Evolutionary conservation across 2,329 filamentous ascomycete genomes (phyloP).

Genomic region (Alternaria panax): DNA sequence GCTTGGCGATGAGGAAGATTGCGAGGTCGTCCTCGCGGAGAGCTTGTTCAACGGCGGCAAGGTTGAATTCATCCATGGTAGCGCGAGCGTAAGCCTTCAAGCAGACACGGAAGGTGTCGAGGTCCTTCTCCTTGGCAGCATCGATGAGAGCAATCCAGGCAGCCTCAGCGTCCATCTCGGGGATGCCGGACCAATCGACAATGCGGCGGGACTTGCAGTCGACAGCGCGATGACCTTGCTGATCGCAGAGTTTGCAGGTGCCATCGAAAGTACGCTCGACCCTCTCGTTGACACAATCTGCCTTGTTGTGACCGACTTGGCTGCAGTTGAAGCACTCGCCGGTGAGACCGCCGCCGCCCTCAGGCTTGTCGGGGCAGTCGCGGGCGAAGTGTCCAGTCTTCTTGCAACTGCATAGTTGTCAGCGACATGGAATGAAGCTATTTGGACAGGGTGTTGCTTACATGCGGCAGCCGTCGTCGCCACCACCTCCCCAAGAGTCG

Average conservation of each 20-base stretch:
- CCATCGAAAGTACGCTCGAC: constrained; percentile 62
- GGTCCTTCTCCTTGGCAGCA: constrained; percentile 58
- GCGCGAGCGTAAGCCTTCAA: constrained; percentile 61
- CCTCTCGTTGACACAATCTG: constrained; percentile 66
- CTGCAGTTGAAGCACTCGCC: constrained; percentile 68
- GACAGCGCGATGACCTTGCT: constrained; percentile 55
- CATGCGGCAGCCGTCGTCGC: constrained; percentile 51
- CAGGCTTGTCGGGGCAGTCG: constrained; percentile 57
- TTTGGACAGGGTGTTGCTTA: constrained; percentile 35
- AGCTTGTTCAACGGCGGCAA: constrained; percentile 59
- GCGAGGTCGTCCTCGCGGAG: constrained; percentile 58
- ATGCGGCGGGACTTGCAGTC: constrained; percentile 56
- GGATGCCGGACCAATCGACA: constrained; percentile 49
- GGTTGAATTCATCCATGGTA: constrained; percentile 44
- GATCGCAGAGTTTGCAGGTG: constrained; percentile 65
- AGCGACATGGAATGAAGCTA: constrained; percentile 26
- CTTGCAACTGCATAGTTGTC: constrained; percentile 50
- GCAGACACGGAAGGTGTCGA: constrained; percentile 57
- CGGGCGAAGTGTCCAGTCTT: constrained; percentile 56
- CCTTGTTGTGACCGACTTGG: constrained; percentile 66
- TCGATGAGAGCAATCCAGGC: constrained; percentile 60
- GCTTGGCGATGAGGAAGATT: constrained; percentile 61
- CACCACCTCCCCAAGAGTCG: constrained; percentile 29
- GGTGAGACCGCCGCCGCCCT: constrained; percentile 44
- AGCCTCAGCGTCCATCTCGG: constrained; percentile 57